phyloP scores from a whole-genome alignment of 2,329 filamentous ascomycete genomes.

The Cercospora zeina region DNA sequence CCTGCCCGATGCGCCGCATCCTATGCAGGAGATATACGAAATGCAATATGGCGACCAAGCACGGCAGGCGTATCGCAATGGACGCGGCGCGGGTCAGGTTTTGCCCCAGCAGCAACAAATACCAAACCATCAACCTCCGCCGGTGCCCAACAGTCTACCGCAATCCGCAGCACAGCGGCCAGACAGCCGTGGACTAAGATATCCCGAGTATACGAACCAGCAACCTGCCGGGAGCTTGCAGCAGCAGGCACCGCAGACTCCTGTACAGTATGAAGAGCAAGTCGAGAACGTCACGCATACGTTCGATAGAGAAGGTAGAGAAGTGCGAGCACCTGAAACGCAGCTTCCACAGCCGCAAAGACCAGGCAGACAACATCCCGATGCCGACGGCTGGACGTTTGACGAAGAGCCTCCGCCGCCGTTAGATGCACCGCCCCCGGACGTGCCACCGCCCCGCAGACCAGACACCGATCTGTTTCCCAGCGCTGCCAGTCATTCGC shows the following conservation, averaged over 20 bases:
- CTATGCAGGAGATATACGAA: slow-evolving; percentile 60
- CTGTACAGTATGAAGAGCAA: slow-evolving; percentile 54
- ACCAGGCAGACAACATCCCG: slow-evolving; percentile 27
- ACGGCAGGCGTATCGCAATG: slow-evolving; percentile 40
- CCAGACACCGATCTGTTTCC: slow-evolving; percentile 90
- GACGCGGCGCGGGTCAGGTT: slow-evolving; percentile 20
- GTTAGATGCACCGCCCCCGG: slow-evolving; percentile 47
- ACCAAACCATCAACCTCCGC: slow-evolving; percentile 63
- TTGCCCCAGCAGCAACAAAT: slow-evolving; percentile 43
- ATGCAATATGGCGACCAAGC: slow-evolving; percentile 52
- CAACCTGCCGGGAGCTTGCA: slow-evolving; percentile 38
- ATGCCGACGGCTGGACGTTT: slow-evolving; percentile 86
- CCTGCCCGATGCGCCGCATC: slow-evolving; percentile 51
- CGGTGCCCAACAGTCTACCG: slow-evolving; percentile 39
- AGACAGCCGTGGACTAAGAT: slow-evolving; percentile 26
- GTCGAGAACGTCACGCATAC: slow-evolving; percentile 59
- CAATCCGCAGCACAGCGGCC: slow-evolving; percentile 29
- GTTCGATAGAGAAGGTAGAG: slow-evolving; percentile 60
- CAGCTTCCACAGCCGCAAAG: slow-evolving; percentile 23
- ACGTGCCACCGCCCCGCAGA: slow-evolving; percentile 56
- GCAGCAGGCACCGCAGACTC: slow-evolving; percentile 22
- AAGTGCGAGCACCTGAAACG: slow-evolving; percentile 50
- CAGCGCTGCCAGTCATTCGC: slow-evolving; percentile 59
- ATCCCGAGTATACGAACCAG: slow-evolving; percentile 45
- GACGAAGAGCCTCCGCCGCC: slow-evolving; percentile 67